These are phyloP conservation scores for Aegilops umbellulata DNA, from an alignment of 176 grass and related monocot genomes.

Conservation along the genomic window DNA sequence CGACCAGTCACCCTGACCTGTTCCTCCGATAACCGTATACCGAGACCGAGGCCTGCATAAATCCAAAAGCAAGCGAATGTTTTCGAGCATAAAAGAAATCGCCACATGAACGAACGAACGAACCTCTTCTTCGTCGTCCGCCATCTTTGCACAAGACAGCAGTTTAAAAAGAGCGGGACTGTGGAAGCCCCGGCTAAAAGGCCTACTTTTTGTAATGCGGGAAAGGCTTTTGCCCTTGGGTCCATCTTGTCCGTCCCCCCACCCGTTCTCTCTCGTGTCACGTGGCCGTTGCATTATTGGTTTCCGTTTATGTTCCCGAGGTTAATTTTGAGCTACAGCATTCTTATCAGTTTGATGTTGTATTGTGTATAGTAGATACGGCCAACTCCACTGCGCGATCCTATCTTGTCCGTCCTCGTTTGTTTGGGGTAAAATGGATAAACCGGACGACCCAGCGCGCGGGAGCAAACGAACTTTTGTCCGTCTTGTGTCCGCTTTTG, in stretches of 20 bases:
- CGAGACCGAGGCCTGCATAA: not conserved
- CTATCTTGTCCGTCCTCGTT: too few species aligned
- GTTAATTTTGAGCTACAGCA: not conserved
- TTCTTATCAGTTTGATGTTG: not conserved
- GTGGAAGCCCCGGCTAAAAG: conserved; percentile 47
- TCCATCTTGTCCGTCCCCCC: conserved; percentile 41
- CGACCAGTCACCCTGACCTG: not conserved
- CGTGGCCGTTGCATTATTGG: conserved; percentile 19
- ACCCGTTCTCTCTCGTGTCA: not conserved
- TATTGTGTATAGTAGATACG: not conserved
- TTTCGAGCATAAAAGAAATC: not conserved
- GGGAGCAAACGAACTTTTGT: too few species aligned
- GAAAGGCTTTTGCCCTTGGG: conserved; percentile 28
- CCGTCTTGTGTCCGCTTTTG: too few species aligned
- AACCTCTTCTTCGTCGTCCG: conserved; percentile 22
- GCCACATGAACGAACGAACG: not conserved
- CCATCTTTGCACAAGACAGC: conserved; percentile 17
- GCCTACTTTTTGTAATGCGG: conserved; percentile 55
- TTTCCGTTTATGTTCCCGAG: not conserved
- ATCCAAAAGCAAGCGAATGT: not conserved
- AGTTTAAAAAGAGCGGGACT: conserved; percentile 27
- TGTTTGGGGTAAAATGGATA: too few species aligned
- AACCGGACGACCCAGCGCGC: too few species aligned
- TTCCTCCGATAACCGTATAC: conserved; percentile 5
- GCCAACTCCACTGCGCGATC: too few species aligned